Evolutionary conservation across 805 yeast species (phyloP).

Genomic region (Candida alai): DNA sequence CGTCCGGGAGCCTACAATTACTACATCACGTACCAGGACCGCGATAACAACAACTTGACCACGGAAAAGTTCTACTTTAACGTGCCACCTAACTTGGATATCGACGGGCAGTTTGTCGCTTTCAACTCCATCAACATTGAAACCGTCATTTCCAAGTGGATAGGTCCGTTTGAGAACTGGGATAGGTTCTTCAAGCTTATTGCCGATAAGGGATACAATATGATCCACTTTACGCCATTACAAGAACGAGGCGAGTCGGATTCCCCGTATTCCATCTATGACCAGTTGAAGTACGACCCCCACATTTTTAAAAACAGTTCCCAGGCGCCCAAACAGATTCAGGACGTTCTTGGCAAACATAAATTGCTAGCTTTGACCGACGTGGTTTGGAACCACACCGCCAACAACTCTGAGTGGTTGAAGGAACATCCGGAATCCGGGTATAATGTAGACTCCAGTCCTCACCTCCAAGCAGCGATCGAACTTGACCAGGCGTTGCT

Average conservation of each 20-base stretch:
- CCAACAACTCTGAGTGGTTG: constrained; percentile 85
- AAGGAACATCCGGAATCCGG: constrained; percentile 87
- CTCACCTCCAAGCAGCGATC: constrained; percentile 80
- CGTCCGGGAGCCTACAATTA: constrained; percentile 79
- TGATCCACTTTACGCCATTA: constrained; percentile 94
- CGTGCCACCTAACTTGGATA: constrained; percentile 70
- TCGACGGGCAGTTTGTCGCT: constrained; percentile 56
- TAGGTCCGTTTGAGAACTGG: constrained; percentile 73
- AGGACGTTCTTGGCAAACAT: constrained; percentile 47
- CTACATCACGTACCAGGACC: constrained; percentile 55
- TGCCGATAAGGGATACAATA: constrained; percentile 78
- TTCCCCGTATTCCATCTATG: constrained; percentile 90
- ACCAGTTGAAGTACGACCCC: constrained; percentile 78
- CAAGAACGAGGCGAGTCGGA: constrained; percentile 86
- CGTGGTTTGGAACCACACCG: constrained; percentile 93
- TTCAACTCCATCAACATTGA: constrained; percentile 79
- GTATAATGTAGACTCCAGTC: constrained; percentile 81
- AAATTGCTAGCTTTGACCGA: constrained; percentile 80
- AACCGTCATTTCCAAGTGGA: constrained; percentile 87
- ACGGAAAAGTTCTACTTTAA: constrained; percentile 69
- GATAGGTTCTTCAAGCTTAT: constrained; percentile 57
- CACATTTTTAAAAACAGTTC: constrained; percentile 49
- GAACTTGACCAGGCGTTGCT: constrained; percentile 72
- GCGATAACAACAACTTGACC: constrained; percentile 21
- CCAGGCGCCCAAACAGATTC: constrained; percentile 53